Evolutionary conservation across 2,329 filamentous ascomycete genomes (phyloP), one percentile per base, ranked within the genome.

Genomic region (Coniochaeta sp.): DNA sequence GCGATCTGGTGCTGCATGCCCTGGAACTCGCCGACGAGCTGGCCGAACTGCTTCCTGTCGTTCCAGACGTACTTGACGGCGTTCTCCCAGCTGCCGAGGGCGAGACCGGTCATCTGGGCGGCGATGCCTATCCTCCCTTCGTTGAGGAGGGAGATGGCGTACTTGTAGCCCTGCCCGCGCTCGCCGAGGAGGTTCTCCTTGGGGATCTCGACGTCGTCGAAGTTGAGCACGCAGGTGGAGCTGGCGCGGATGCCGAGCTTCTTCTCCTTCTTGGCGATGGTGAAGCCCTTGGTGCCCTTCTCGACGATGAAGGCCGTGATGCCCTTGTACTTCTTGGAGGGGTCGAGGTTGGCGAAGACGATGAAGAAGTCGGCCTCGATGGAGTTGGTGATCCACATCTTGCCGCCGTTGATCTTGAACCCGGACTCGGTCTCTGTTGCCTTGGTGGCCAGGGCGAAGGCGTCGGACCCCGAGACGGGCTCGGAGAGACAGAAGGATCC

Each of bases 371-470:
- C 84, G 18, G 94, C 87, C 73, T 99, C 94, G 75, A 92, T 85
- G 49, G 87, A 86, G 78, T 99, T 99, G 57, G 94, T 99, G 72
- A 99, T 99, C 94, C 94, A 99, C 94, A 99, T 99, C 82, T 99
- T 99, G 70, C 83, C 85, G 48, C 94, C 94, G 55, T 83, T 87
- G 70, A 99, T 87, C 71, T 79, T 85, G 76, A 92, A 99, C 31
- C 92, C 91, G 57, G 84, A 80, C 20, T 83, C 78, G 1, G 89
- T 94, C 76, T 91, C 89, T 53, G 82, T 85, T 38, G 94, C 94
- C 69, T 89, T 91, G 52, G 94, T 97, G 60, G 90, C 87, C 57
- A 99, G 79, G 1, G 95, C 95, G 65, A 99, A 99, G 35, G 94
- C 94, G 66, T 99, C 94, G 1, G 91, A 96, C 20, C 94, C 94